Evolutionary conservation across 208 protist genomes (phyloP).

Genomic region (Trypanosoma rangeli): DNA sequence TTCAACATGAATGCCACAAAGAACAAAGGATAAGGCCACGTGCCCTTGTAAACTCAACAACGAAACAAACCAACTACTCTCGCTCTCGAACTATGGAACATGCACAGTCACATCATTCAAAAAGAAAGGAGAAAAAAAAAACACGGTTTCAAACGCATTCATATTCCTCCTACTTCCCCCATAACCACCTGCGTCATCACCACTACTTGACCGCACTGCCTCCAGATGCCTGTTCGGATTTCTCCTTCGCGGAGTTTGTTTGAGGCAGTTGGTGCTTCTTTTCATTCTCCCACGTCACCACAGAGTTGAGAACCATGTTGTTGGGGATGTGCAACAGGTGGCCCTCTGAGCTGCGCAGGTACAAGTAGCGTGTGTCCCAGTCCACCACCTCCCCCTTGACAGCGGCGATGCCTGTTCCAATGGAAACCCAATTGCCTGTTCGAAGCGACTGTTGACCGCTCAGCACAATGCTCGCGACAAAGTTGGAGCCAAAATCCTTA

Average conservation of each 20-base stretch:
- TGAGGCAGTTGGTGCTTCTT: background rate
- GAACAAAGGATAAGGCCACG: background rate
- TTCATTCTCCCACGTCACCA: constrained; percentile 50
- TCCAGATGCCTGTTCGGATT: background rate
- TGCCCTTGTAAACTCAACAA: background rate
- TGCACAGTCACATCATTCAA: too few species aligned
- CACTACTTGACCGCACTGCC: background rate
- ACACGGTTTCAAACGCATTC: background rate
- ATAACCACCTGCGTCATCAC: too few species aligned
- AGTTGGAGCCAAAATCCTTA: constrained; percentile 84
- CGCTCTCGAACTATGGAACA: background rate
- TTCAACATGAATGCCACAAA: background rate
- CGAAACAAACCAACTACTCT: background rate
- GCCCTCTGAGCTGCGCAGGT: constrained; percentile 54
- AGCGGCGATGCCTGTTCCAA: constrained; percentile 45
- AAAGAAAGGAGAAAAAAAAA: constrained; percentile 3
- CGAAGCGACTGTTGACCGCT: constrained; percentile 59
- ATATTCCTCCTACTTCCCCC: too few species aligned
- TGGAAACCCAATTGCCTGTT: constrained; percentile 57
- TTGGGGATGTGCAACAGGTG: constrained; percentile 66
- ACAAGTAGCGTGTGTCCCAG: constrained; percentile 85
- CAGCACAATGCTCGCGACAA: constrained; percentile 78
- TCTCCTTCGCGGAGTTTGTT: background rate
- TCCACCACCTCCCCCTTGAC: constrained; percentile 56
- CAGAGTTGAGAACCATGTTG: constrained; percentile 74